Evolutionary conservation across 2,329 filamentous ascomycete species (phyloP).

Genomic region (Talaromyces sp.): DNA sequence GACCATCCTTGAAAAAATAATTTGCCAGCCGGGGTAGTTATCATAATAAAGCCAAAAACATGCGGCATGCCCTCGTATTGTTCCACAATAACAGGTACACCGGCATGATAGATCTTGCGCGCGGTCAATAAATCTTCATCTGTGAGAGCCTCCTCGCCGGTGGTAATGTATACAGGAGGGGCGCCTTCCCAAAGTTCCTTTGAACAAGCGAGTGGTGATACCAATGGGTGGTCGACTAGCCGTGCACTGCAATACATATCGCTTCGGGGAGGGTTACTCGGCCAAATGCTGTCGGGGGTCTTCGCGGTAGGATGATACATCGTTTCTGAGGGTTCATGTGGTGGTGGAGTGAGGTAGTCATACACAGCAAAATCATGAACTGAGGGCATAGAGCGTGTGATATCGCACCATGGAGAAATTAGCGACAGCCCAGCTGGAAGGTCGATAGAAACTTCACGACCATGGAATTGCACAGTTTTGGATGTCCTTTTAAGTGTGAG

Average conservation of each 20-base stretch:
- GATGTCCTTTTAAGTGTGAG: conserved; percentile 39
- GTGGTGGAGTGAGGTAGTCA: conserved; percentile 40
- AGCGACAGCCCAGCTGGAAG: conserved; percentile 41
- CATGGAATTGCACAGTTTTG: conserved; percentile 39
- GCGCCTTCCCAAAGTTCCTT: conserved; percentile 40
- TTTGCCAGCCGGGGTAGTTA: conserved; percentile 43
- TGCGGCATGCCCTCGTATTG: conserved; percentile 48
- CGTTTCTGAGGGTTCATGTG: conserved; percentile 21
- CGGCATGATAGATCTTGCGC: conserved; percentile 38
- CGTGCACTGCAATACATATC: conserved; percentile 42
- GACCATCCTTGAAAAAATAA: conserved; percentile 58
- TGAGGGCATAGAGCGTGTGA: conserved; percentile 43
- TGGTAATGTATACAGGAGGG: conserved; percentile 41
- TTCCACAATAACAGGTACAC: conserved; percentile 37
- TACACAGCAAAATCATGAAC: conserved; percentile 35
- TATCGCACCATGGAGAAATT: conserved; percentile 44
- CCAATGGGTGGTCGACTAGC: conserved; percentile 40
- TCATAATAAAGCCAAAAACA: conserved; percentile 57
- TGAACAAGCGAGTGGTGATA: conserved; percentile 37
- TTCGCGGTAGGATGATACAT: conserved; percentile 28
- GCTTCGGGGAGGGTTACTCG: conserved; percentile 40
- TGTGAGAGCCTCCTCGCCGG: conserved; percentile 42
- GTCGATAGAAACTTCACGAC: conserved; percentile 37
- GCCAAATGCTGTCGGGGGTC: conserved; percentile 40
- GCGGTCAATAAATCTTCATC: conserved; percentile 43